phyloP scores from a whole-genome alignment of 495 filamentous ascomycete genomes.

The Tricharina praecox region DNA sequence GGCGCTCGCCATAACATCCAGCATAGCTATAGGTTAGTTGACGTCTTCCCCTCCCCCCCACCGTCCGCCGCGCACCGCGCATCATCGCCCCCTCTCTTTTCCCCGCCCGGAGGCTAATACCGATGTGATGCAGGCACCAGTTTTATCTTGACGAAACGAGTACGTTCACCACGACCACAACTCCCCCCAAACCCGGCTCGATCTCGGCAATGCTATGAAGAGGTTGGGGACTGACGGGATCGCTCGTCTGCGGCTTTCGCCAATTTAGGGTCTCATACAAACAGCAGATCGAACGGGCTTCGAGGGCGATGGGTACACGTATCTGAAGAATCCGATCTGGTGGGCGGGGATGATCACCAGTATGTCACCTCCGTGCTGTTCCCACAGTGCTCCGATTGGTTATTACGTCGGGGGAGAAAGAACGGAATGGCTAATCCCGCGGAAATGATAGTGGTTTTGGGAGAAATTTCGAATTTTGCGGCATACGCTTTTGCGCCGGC shows the following conservation, averaged over 20 bases:
- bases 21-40: constrained; percentile 75
- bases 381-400: neutral
- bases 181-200: too few species aligned
- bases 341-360: constrained; percentile 82
- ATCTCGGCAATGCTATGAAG: constrained; percentile 1
- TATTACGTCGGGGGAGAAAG: too few species aligned
- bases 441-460: constrained; percentile 55
- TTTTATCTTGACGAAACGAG: constrained; percentile 90
- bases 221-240: neutral
- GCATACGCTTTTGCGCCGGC: constrained; percentile 96
- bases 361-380: constrained; percentile 31
- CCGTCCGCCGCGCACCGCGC: neutral
- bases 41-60: neutral
- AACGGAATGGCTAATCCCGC: too few species aligned
- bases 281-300: constrained; percentile 83
- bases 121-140: constrained; percentile 47
- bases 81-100: too few species aligned
- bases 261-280: constrained; percentile 73
- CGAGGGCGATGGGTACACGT: constrained; percentile 89
- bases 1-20: constrained; percentile 73
- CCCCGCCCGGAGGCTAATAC: neutral
- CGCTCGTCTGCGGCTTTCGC: neutral
- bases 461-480: constrained; percentile 89
- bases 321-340: constrained; percentile 82
- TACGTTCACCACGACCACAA: too few species aligned